Percentiles rank a stretch among this genome's conserved stretches.
Evolutionary conservation across 1,284 basidiomycete genomes (phyloP).

Genomic region (Tetrapyrgos nigripes): DNA sequence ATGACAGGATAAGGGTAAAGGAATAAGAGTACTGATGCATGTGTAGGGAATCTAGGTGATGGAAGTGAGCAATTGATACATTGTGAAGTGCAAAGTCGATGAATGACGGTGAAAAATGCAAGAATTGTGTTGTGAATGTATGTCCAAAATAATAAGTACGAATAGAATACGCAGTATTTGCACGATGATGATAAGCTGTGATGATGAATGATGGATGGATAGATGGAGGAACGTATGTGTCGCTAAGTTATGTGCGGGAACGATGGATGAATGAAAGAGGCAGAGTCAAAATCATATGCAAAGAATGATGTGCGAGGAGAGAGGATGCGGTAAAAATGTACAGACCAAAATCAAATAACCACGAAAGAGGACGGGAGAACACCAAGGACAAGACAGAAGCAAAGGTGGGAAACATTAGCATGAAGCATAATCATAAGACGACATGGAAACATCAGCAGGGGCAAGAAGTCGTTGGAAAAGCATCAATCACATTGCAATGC

Average conservation of each 20-base stretch:
- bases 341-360: background rate
- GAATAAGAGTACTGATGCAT: no score
- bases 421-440: background rate
- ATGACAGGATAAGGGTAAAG: no score
- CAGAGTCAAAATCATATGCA: background rate
- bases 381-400: background rate
- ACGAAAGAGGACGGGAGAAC: background rate
- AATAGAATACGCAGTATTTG: background rate
- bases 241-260: background rate
- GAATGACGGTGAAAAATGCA: no score
- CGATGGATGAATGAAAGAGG: background rate
- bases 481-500: background rate
- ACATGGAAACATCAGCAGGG: background rate
- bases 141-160: background rate
- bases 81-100: no score
- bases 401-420: background rate
- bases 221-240: background rate
- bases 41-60: no score
- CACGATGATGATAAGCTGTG: background rate
- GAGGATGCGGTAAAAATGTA: background rate
- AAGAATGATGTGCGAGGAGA: background rate
- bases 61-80: no score
- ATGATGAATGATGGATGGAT: conserved; percentile 3
- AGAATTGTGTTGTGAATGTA: background rate
- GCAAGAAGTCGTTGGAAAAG: no score